These are phyloP conservation scores for Ophiocordyceps camponoti-leonardi DNA, from an alignment of 2,329 filamentous ascomycete species.

Conservation along the genomic window DNA sequence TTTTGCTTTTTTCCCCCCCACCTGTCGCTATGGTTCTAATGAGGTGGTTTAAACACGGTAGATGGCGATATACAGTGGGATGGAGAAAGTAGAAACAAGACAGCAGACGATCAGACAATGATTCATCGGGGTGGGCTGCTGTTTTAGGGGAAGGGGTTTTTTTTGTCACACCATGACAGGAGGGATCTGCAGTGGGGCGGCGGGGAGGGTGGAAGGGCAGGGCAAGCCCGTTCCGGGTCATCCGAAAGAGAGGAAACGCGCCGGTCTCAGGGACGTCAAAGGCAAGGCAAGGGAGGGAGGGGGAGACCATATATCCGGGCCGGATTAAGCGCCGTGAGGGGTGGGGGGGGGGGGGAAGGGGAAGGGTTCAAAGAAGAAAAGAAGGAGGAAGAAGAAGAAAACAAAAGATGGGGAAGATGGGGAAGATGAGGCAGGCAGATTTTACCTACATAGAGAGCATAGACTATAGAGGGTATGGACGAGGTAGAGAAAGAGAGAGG, in stretches of 20 bases:
- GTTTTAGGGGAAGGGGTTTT: too few species aligned
- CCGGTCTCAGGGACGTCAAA: neutral
- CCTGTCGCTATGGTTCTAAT: too few species aligned
- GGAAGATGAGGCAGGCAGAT: too few species aligned
- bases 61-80: neutral
- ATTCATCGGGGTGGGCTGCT: neutral
- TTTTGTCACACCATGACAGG: neutral
- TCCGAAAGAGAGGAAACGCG: neutral
- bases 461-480: too few species aligned
- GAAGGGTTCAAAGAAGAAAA: too few species aligned
- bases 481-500: neutral
- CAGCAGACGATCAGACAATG: neutral
- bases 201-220: too few species aligned
- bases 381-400: neutral
- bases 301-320: neutral
- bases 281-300: neutral
- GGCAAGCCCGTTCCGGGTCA: neutral
- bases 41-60: too few species aligned
- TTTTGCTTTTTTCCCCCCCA: too few species aligned
- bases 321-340: neutral
- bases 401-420: neutral
- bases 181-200: neutral
- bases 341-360: too few species aligned
- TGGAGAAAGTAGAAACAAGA: neutral
- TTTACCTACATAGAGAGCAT: too few species aligned